Evolutionary conservation across 441 rosid species (phyloP).

Genomic region (Gossypium schwendimanii): DNA sequence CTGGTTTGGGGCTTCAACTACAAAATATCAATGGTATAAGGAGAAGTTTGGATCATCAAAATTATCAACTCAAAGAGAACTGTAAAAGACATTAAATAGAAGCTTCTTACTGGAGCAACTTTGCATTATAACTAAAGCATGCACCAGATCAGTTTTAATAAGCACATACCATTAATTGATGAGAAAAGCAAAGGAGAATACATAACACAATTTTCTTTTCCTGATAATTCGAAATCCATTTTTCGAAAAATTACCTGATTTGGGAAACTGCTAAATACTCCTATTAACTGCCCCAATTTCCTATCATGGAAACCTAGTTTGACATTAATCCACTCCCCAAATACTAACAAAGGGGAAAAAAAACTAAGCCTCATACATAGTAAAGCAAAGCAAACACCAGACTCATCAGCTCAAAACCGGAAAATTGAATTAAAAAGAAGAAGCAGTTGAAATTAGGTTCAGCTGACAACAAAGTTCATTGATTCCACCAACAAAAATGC

Average conservation of each 20-base stretch:
- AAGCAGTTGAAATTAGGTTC: slow-evolving; percentile 7
- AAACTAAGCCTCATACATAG: background rate
- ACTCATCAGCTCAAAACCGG: background rate
- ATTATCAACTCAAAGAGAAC: background rate
- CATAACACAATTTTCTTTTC: background rate
- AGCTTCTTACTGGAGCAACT: background rate
- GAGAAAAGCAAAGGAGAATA: slow-evolving; percentile 3
- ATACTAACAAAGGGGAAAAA: background rate
- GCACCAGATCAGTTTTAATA: slow-evolving; percentile 5
- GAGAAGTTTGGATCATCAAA: slow-evolving; percentile 8
- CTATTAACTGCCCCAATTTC: slow-evolving; percentile 3
- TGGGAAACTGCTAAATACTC: slow-evolving; percentile 10
- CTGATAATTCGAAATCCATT: background rate
- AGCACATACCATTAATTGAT: background rate
- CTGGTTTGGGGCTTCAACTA: background rate
- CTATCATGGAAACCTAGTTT: background rate
- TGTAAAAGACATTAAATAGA: background rate
- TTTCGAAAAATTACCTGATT: background rate
- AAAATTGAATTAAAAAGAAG: background rate
- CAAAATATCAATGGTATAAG: background rate
- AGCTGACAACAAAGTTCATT: background rate
- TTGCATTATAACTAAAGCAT: background rate
- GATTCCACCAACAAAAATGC: slow-evolving; percentile 3
- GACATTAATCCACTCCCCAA: slow-evolving; percentile 20
- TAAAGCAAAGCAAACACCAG: slow-evolving; percentile 8